Percentiles rank a stretch among this genome's conserved stretches.
Evolutionary conservation across 2,329 filamentous ascomycete species (phyloP).

Genomic region (Gnomoniopsis smithogilvyi): DNA sequence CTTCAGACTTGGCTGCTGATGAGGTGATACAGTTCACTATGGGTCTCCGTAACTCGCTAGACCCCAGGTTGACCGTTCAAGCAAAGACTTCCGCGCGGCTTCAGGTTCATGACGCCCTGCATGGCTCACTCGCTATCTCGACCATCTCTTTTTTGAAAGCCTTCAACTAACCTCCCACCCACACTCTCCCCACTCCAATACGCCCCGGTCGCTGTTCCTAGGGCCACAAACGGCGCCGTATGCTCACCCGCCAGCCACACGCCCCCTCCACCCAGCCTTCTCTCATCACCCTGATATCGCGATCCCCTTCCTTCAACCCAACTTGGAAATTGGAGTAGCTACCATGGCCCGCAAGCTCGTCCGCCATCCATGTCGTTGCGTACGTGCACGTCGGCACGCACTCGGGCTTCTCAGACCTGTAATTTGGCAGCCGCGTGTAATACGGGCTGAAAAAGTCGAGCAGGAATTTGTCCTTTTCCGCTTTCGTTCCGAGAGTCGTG

Average conservation of each 20-base stretch:
- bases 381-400: conserved; percentile 64
- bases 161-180: conserved; percentile 59
- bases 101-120: neutral
- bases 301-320: conserved; percentile 66
- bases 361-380: conserved; percentile 74
- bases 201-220: conserved; percentile 86
- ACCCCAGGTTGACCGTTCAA: too few relatives aligned
- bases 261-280: conserved; percentile 60
- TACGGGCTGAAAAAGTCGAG: conserved; percentile 73
- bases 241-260: conserved; percentile 90
- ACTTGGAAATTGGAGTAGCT: conserved; percentile 85
- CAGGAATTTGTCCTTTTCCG: conserved; percentile 53
- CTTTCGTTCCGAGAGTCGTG: conserved; percentile 36
- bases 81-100: neutral
- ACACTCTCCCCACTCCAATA: conserved; percentile 88
- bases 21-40: too few relatives aligned
- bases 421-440: conserved; percentile 71
- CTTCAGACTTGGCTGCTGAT: too few relatives aligned
- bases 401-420: conserved; percentile 44
- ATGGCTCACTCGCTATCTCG: neutral
- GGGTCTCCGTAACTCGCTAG: too few relatives aligned
- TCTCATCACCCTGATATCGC: conserved; percentile 65
- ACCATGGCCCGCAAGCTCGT: conserved; percentile 76
- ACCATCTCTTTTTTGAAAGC: conserved; percentile 39
- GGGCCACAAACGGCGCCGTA: conserved; percentile 81